Evolutionary conservation across 1,284 basidiomycete genomes (phyloP).

Genomic region (Coniferiporia sulphurascens): DNA sequence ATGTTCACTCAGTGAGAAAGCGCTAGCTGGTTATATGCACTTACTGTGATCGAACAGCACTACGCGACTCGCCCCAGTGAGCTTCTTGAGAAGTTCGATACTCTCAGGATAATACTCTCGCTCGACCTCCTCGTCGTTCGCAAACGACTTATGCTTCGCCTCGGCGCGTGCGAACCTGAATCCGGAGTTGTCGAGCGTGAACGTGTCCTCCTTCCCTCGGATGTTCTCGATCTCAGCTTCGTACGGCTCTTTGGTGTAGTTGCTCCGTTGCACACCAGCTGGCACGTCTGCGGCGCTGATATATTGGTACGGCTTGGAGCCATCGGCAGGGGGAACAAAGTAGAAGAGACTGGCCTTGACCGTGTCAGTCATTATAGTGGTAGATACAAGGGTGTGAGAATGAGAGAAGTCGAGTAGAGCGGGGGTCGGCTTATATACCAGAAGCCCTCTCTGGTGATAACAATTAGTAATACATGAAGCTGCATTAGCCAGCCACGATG

Average conservation of each 20-base stretch:
- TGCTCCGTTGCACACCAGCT: slow-evolving; percentile 5
- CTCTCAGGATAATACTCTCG: slow-evolving; percentile 57
- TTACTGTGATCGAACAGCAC: slow-evolving; percentile 62
- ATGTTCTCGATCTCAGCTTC: slow-evolving; percentile 47
- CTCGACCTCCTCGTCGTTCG: slow-evolving; percentile 43
- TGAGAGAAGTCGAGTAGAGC: not conserved
- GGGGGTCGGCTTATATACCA: not conserved
- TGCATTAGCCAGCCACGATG: no score
- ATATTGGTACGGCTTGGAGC: slow-evolving; percentile 16
- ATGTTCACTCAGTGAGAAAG: not conserved
- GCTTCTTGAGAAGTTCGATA: slow-evolving; percentile 49
- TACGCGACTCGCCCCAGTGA: slow-evolving; percentile 54
- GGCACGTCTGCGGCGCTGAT: slow-evolving; percentile 6
- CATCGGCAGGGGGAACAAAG: slow-evolving; percentile 18
- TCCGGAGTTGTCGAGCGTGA: slow-evolving; percentile 48
- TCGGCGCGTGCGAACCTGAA: slow-evolving; percentile 45
- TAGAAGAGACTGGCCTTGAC: slow-evolving; percentile 14
- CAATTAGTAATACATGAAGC: no score
- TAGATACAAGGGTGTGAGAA: not conserved
- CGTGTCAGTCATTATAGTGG: slow-evolving; percentile 4
- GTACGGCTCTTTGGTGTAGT: slow-evolving; percentile 20
- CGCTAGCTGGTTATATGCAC: slow-evolving; percentile 22
- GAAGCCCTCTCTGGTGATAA: not conserved
- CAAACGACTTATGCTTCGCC: slow-evolving; percentile 40
- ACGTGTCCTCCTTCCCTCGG: slow-evolving; percentile 44